Conservation (phyloP, 2,329 filamentous ascomycete species). For the Ascochyta rabiei region DNA sequence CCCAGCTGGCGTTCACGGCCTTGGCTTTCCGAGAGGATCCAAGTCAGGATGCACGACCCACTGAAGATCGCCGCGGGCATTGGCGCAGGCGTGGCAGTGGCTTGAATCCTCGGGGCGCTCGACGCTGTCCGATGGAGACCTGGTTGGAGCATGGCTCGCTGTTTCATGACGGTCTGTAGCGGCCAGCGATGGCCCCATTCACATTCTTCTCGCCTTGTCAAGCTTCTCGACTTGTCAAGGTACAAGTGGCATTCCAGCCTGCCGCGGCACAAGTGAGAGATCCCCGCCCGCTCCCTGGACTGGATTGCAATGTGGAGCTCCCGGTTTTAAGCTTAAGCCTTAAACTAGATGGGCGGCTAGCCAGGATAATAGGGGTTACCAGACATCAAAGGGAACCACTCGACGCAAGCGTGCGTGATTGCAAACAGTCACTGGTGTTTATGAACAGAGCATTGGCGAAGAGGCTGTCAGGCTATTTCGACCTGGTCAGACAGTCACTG, state of each 20-base stretch:
- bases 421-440: not conserved
- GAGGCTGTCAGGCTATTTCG: no score
- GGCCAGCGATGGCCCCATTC: no score
- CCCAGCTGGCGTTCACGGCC: slow-evolving; percentile 26
- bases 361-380: slow-evolving; percentile 3
- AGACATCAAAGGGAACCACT: not conserved
- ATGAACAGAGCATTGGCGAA: no score
- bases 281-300: slow-evolving; percentile 22
- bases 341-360: slow-evolving; percentile 20
- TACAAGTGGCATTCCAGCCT: slow-evolving; percentile 3
- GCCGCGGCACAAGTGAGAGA: not conserved
- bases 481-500: no score
- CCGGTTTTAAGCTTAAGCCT: slow-evolving; percentile 25
- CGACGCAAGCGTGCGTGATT: no score
- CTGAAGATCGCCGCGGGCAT: slow-evolving; percentile 16
- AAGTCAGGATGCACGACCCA: slow-evolving; percentile 24
- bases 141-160: no score
- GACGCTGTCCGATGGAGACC: not conserved
- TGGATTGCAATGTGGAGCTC: slow-evolving; percentile 17
- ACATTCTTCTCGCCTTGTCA: not conserved
- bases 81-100: not conserved
- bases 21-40: slow-evolving; percentile 27
- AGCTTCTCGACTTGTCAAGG: not conserved
- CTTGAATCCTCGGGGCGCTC: not conserved
- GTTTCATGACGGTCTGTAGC: no score